These are phyloP conservation scores for Trichoderma endophyticum DNA, from an alignment of 2,329 filamentous ascomycete species.

Conservation along the genomic window DNA sequence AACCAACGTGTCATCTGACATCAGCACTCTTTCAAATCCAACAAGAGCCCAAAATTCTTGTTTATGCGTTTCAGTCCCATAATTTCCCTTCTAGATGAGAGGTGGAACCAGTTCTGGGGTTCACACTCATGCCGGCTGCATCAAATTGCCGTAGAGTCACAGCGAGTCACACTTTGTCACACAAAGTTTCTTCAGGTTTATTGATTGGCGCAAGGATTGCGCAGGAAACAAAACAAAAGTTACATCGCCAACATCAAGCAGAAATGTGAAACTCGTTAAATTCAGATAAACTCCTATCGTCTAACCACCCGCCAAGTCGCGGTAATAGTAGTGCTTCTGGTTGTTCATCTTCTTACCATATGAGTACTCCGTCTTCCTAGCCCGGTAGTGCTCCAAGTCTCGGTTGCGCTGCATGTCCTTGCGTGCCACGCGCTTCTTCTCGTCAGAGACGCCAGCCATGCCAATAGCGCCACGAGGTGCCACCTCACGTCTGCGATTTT, in stretches of 20 bases:
- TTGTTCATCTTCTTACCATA: conserved; percentile 72
- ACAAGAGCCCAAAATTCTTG: background rate
- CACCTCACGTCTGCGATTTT: conserved; percentile 49
- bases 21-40: background rate
- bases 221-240: background rate
- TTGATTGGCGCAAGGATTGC: background rate
- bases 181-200: background rate
- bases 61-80: background rate
- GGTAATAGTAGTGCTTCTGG: conserved; percentile 63
- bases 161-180: background rate
- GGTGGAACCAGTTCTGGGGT: background rate
- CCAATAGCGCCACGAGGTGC: conserved; percentile 69
- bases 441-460: conserved; percentile 73
- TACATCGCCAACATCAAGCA: background rate
- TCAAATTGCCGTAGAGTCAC: background rate
- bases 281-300: background rate
- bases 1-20: background rate
- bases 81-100: background rate
- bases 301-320: conserved; percentile 44
- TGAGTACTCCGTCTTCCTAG: conserved; percentile 63
- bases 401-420: conserved; percentile 66
- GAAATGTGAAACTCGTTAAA: background rate
- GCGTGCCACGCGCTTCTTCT: conserved; percentile 66
- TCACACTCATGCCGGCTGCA: background rate
- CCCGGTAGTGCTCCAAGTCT: conserved; percentile 60